Evolutionary conservation across 2,329 filamentous ascomycete species (phyloP), one percentile per base, ranked within the genome.

Genomic region (Dactylellina sp.): DNA sequence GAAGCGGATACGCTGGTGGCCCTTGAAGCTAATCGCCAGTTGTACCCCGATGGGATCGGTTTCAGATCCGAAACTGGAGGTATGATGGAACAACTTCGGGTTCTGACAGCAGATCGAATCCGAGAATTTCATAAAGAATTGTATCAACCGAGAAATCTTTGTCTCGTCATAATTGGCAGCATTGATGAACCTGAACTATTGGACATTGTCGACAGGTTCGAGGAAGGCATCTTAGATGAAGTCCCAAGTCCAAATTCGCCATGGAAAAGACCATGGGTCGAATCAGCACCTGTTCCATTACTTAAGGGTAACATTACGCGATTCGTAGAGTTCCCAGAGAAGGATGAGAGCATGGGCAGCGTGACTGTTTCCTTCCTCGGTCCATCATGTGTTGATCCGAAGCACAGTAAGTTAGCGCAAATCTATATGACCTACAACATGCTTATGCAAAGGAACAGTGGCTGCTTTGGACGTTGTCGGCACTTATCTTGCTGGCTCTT

Each of bases 21-120:
- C 76, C 84, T 97, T 66, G 87, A 88, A 76, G 89, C 92, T 59
- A 89, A 91, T 42, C 88, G 91, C 1, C 83, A 95, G 47, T 84
- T 97, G 37, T 99, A 98, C 78, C 93, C 93, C 0, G 88, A 95
- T 80, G 90, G 91, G 50, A 88, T 96, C 63, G 95, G 95, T 1
- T 99, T 97, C 80, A 89, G 94, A 70, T 98, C 97, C 78, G 95
- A 99, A 82, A 99, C 95, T n/a, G 95, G 95, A 11, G 95, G 95
- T 12, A 92, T 97, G 89, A 96, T 96, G 84, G 92, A 97, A 78
- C 90, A 93, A 35, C 85, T 99, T 55, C 89, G 95, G 44, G 88
- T 93, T 1, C 83, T 99, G 50, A 95, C 92, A 0, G 89, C 93
- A 1, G 91, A 97, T 59, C 89, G 93, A 40, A 99, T 99, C 77